Percentiles rank a stretch among this genome's conserved stretches.
phyloP scores from a whole-genome alignment of 495 filamentous ascomycete genomes.

The Tuber calosporum region DNA sequence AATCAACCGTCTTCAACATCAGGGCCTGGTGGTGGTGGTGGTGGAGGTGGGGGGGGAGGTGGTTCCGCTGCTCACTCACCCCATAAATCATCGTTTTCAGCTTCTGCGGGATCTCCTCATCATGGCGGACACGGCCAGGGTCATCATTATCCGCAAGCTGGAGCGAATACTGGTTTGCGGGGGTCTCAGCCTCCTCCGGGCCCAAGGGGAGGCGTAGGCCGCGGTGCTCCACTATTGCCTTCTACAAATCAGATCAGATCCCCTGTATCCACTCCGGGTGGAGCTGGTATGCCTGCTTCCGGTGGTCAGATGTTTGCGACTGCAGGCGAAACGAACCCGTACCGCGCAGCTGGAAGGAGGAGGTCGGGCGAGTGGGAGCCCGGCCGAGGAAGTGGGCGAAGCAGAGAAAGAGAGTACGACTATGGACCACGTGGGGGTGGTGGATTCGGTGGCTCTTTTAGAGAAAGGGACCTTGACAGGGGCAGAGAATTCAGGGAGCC shows the following conservation, averaged over 20 bases:
- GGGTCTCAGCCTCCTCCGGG: slow-evolving; percentile 37
- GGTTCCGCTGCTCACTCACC: slow-evolving; percentile 31
- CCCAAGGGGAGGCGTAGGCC: slow-evolving; percentile 33
- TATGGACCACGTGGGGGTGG: slow-evolving; percentile 30
- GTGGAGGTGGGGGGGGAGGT: slow-evolving; percentile 9
- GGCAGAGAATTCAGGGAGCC: slow-evolving; percentile 34
- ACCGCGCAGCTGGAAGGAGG: slow-evolving; percentile 28
- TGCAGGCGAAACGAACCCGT: slow-evolving; percentile 30
- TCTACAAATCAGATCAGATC: slow-evolving; percentile 33
- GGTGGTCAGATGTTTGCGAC: slow-evolving; percentile 34
- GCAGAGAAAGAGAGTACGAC: slow-evolving; percentile 15
- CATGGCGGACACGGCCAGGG: slow-evolving; percentile 25
- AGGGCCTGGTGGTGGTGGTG: slow-evolving; percentile 16
- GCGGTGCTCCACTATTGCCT: slow-evolving; percentile 26
- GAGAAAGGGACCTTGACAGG: slow-evolving; percentile 33
- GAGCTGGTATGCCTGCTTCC: slow-evolving; percentile 33
- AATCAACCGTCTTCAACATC: slow-evolving; percentile 20
- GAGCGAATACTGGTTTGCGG: slow-evolving; percentile 19
- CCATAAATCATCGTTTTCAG: slow-evolving; percentile 35
- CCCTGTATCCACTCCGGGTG: slow-evolving; percentile 23
- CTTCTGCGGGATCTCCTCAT: slow-evolving; percentile 29
- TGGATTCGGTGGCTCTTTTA: slow-evolving; percentile 30
- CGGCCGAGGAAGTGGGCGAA: slow-evolving; percentile 21
- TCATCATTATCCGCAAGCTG: slow-evolving; percentile 34
- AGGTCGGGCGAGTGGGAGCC: slow-evolving; percentile 38